phyloP scores from a whole-genome alignment of 2,329 filamentous ascomycete genomes.

The Pseudogymnoascus sp. region DNA sequence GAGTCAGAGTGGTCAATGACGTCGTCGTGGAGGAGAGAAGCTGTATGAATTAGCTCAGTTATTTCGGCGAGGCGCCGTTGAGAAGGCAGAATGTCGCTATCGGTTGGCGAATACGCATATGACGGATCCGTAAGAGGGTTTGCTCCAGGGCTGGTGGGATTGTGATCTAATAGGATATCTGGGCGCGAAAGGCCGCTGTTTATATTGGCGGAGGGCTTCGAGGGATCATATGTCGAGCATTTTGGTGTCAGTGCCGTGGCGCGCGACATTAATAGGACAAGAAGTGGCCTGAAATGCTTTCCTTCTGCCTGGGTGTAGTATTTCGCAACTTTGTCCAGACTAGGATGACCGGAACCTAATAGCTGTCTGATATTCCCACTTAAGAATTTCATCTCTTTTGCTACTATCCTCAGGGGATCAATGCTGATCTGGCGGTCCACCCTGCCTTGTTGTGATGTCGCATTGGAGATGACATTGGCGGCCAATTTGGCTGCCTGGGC shows the following conservation, averaged over 20 bases:
- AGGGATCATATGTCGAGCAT: slow-evolving; percentile 35
- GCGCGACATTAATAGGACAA: slow-evolving; percentile 92
- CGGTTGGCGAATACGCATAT: slow-evolving; percentile 28
- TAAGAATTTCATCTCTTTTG: slow-evolving; percentile 93
- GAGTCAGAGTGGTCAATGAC: slow-evolving; percentile 90
- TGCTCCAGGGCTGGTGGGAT: slow-evolving; percentile 53
- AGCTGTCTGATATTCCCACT: slow-evolving; percentile 89
- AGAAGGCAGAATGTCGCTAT: slow-evolving; percentile 74
- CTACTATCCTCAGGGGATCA: slow-evolving; percentile 82
- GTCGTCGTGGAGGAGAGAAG: slow-evolving; percentile 93
- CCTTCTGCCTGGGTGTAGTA: slow-evolving; percentile 97
- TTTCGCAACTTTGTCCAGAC: slow-evolving; percentile 89
- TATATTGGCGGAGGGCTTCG: slow-evolving; percentile 33
- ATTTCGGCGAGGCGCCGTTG: slow-evolving; percentile 92
- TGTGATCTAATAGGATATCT: slow-evolving; percentile 66
- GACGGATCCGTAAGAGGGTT: slow-evolving; percentile 39
- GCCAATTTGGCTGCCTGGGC: slow-evolving; percentile 64
- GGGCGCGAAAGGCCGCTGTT: slow-evolving; percentile 52
- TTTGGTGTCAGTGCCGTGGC: slow-evolving; percentile 76
- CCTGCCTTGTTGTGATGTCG: slow-evolving; percentile 54
- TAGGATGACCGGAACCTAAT: slow-evolving; percentile 89
- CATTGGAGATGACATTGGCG: slow-evolving; percentile 62
- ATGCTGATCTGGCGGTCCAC: slow-evolving; percentile 72
- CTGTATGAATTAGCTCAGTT: slow-evolving; percentile 93
- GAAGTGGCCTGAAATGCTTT: slow-evolving; percentile 89